Percentiles rank a stretch among this genome's conserved stretches.
These are phyloP conservation scores for Naganishia liquefaciens DNA, from an alignment of 1,284 basidiomycete genomes.

Conservation along the genomic window DNA sequence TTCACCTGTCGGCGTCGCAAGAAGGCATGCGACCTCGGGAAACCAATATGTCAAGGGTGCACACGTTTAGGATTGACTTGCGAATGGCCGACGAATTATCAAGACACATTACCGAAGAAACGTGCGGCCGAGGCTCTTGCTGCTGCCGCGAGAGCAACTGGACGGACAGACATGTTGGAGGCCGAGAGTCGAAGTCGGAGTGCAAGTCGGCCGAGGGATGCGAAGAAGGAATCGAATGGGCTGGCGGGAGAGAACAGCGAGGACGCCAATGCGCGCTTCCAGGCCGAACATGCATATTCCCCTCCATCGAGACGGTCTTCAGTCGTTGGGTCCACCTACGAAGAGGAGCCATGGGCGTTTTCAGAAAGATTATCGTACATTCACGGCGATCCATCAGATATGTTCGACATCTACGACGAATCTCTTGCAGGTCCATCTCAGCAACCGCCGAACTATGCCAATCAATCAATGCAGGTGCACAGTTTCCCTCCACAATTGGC, in stretches of 20 bases:
- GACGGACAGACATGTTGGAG: slow-evolving; percentile 12
- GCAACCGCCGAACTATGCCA: neutral
- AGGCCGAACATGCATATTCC: slow-evolving; percentile 10
- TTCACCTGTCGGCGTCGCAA: slow-evolving; percentile 29
- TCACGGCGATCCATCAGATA: slow-evolving; percentile 23
- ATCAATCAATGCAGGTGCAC: slow-evolving; percentile 1
- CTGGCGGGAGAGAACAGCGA: neutral
- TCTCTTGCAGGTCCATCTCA: slow-evolving; percentile 7
- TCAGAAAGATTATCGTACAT: slow-evolving; percentile 24
- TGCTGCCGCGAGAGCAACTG: slow-evolving; percentile 10
- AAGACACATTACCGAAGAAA: slow-evolving; percentile 27
- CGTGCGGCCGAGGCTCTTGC: slow-evolving; percentile 19
- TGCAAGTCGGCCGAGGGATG: slow-evolving; percentile 16
- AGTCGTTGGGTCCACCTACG: slow-evolving; percentile 12
- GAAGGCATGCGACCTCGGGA: slow-evolving; percentile 30
- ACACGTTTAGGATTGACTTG: slow-evolving; percentile 19
- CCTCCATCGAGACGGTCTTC: slow-evolving; percentile 14
- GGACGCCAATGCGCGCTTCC: neutral
- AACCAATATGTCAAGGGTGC: slow-evolving; percentile 27
- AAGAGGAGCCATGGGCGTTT: slow-evolving; percentile 24
- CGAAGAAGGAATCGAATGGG: slow-evolving; percentile 5
- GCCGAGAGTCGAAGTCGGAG: slow-evolving; percentile 11
- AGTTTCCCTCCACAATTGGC: slow-evolving; percentile 10
- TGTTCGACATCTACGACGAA: slow-evolving; percentile 29
- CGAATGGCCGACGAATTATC: slow-evolving; percentile 26